phyloP scores from a whole-genome alignment of 257 asterid species.

The Fraxinus excelsior region DNA sequence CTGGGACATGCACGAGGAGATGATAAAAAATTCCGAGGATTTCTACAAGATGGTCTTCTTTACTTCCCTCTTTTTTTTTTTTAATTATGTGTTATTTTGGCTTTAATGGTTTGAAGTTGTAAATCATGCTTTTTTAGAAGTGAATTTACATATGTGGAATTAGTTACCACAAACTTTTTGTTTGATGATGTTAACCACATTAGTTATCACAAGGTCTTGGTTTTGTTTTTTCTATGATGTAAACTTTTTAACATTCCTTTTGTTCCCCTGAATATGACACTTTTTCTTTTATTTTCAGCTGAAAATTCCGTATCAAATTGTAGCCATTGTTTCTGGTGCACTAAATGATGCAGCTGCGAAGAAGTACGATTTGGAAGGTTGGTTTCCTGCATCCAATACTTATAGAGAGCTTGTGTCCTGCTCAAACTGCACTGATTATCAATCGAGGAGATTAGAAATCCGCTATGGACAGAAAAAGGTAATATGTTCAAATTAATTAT shows the following conservation, averaged over 20 bases:
- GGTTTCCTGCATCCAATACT: conserved; percentile 89
- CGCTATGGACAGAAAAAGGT: conserved; percentile 97
- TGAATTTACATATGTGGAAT: background rate
- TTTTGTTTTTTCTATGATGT: background rate
- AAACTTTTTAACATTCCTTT: conserved; percentile 3
- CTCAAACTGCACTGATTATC: conserved; percentile 93
- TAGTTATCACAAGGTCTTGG: background rate
- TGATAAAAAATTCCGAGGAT: conserved; percentile 85
- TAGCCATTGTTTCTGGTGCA: conserved; percentile 90
- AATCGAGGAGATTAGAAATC: conserved; percentile 80
- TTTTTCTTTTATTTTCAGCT: conserved; percentile 50
- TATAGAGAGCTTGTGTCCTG: conserved; percentile 92
- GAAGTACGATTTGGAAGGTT: conserved; percentile 91
- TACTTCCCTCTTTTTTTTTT: background rate
- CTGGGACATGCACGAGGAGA: conserved; percentile 95
- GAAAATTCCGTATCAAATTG: conserved; percentile 80
- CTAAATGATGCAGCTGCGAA: conserved; percentile 96
- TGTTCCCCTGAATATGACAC: background rate
- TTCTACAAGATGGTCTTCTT: conserved; percentile 68
- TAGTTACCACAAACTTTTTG: background rate
- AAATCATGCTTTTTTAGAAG: background rate
- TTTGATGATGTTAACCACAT: background rate
- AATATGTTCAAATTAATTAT: background rate
- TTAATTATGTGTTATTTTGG: background rate
- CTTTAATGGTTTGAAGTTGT: background rate